Evolutionary conservation across 805 yeast genomes (phyloP).

Genomic region (Jamesozyma hellenica): DNA sequence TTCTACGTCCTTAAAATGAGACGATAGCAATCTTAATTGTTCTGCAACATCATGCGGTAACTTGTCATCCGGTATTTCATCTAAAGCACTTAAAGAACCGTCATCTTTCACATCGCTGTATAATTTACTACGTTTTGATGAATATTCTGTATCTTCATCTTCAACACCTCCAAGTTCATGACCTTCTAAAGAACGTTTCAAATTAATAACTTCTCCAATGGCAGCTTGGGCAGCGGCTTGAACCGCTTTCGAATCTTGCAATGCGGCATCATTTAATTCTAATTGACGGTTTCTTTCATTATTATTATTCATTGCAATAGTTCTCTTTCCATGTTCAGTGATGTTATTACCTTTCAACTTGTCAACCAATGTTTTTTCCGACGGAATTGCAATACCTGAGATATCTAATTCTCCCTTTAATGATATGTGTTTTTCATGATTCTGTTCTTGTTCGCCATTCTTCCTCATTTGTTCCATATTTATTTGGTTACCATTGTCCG

Average conservation of each 20-base stretch:
- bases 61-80: conserved; percentile 26
- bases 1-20: conserved; percentile 29
- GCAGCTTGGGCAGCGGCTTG: conserved; percentile 25
- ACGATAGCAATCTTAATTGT: conserved; percentile 26
- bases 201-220: conserved; percentile 15
- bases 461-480: neutral
- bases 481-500: neutral
- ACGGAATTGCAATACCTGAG: neutral
- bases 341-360: neutral
- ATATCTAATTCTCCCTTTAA: neutral
- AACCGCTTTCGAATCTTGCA: conserved; percentile 11
- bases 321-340: too few relatives aligned
- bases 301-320: neutral
- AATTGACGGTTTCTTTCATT: neutral
- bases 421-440: neutral
- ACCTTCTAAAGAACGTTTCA: conserved; percentile 14
- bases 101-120: conserved; percentile 10
- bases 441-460: neutral
- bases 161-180: neutral
- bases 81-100: conserved; percentile 15
- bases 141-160: conserved; percentile 1
- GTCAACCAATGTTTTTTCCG: neutral
- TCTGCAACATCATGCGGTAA: conserved; percentile 30
- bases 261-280: conserved; percentile 5
- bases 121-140: conserved; percentile 5